Evolutionary conservation across 495 filamentous ascomycete species (phyloP), one percentile per base, ranked within the genome.

Genomic region (Filosporella fistucella): DNA sequence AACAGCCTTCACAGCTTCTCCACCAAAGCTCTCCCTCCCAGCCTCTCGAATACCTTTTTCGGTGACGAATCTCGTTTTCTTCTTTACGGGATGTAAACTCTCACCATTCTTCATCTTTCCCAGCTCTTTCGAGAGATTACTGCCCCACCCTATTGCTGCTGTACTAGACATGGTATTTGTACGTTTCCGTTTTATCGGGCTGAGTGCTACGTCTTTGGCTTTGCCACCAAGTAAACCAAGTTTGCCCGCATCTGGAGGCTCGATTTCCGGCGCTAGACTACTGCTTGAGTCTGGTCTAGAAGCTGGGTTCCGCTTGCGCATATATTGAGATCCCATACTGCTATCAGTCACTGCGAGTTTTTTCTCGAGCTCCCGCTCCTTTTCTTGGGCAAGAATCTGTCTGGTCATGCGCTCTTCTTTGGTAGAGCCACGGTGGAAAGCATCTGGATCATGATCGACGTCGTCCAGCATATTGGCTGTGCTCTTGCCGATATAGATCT

Each of bases 31-130:
- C 52, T 90, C 86, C 49, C 84, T 72, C 2, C 85, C 86, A 0
- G 86, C 85, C 60, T 87, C 85, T 56, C 77, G 77, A 47, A 88
- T 88, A 0, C 86, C 86, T 60, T 82, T 85, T 21, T 79, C 76
- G 24, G 82, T 91, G 30, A 89, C 77, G 57, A 94, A 93, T 14
- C 88, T 70, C 12, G 87, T 93, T 70, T 90, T 93, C 65, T 93
- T 91, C 55, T 72, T 70, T 11, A 77, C 72, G 4, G 78, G 74
- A 22, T 21, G 51, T 2, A 76, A 39, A 51, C 55, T 67, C 52
- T 78, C 74, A 6, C 74, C 76, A n/a, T 75, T 68, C 51, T 69
- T 73, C 76, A 80, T 77, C 45, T 71, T 54, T 6, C 63, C 60
- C 14, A 80, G 60, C 53, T 78, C 76, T 10, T 64, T 61, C 42